These are phyloP conservation scores for Eimeria nieschulzi DNA, from an alignment of 169 alveolate species.

Conservation along the genomic window DNA sequence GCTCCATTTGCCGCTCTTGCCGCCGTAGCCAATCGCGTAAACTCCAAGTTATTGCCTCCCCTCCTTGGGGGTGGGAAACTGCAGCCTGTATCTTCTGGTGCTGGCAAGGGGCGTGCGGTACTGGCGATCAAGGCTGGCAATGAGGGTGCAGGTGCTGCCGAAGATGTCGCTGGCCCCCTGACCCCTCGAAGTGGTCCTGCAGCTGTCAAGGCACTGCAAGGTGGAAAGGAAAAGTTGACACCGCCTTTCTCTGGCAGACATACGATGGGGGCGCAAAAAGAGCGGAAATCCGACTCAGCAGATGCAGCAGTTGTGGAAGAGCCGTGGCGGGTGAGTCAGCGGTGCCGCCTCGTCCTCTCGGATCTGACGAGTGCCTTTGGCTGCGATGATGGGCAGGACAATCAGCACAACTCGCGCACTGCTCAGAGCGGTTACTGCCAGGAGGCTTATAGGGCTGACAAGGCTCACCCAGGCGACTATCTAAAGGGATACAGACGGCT, in stretches of 20 bases:
- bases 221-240: neutral
- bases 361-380: constrained; percentile 37
- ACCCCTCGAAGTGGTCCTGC: neutral
- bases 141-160: neutral
- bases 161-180: too few species aligned
- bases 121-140: neutral
- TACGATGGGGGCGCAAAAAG: neutral
- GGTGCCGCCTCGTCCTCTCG: constrained; percentile 36
- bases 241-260: neutral
- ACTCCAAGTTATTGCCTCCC: neutral
- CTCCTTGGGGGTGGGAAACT: neutral
- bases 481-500: neutral
- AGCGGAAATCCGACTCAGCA: neutral
- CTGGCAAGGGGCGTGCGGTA: neutral
- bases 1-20: constrained; percentile 12
- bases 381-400: constrained; percentile 41
- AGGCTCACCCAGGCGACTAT: constrained; percentile 64
- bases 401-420: constrained; percentile 59
- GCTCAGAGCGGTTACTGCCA: constrained; percentile 62
- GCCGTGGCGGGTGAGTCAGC: constrained; percentile 12
- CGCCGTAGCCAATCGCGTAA: neutral
- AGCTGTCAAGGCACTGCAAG: neutral
- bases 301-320: neutral
- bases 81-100: neutral
- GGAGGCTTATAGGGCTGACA: constrained; percentile 65